Conservation (phyloP, 1,139 yeast species). For the Yamadazyma taylorii region DNA sequence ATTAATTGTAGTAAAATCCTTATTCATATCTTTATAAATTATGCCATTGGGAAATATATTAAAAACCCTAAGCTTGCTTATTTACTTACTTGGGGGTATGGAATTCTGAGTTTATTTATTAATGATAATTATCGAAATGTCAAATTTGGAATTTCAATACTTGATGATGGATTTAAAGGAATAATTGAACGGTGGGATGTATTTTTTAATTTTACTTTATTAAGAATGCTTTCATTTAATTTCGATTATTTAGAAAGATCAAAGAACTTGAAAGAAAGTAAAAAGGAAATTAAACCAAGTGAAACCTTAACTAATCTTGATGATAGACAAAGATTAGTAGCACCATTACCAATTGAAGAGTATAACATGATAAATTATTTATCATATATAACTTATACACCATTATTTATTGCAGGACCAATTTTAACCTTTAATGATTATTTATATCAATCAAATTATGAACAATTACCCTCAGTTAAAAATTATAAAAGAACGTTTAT, state of each 20-base stretch:
- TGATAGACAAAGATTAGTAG: conserved; percentile 68
- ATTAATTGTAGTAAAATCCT: conserved; percentile 62
- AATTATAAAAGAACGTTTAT: conserved; percentile 48
- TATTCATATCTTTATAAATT: conserved; percentile 57
- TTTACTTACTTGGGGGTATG: conserved; percentile 68
- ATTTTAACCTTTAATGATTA: conserved; percentile 90
- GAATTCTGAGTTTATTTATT: conserved; percentile 69
- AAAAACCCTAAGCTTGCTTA: conserved; percentile 31
- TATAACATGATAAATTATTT: conserved; percentile 65
- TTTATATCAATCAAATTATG: conserved; percentile 62
- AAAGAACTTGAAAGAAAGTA: conserved; percentile 10
- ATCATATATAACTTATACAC: conserved; percentile 80
- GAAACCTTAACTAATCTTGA: conserved; percentile 29
- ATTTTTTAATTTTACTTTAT: conserved; percentile 82
- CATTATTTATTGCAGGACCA: conserved; percentile 94
- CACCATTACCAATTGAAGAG: conserved; percentile 59
- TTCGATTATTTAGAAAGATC: conserved; percentile 66
- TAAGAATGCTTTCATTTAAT: conserved; percentile 81
- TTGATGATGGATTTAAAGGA: conserved; percentile 67
- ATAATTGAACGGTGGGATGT: conserved; percentile 93
- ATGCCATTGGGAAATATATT: conserved; percentile 47
- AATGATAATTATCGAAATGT: conserved; percentile 67
- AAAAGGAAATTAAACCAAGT: conserved; percentile 14
- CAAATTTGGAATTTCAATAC: conserved; percentile 49
- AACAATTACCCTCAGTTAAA: conserved; percentile 41